Evolutionary conservation across 768 basidiomycete genomes (phyloP).

Genomic region (Cubamyces sp.): DNA sequence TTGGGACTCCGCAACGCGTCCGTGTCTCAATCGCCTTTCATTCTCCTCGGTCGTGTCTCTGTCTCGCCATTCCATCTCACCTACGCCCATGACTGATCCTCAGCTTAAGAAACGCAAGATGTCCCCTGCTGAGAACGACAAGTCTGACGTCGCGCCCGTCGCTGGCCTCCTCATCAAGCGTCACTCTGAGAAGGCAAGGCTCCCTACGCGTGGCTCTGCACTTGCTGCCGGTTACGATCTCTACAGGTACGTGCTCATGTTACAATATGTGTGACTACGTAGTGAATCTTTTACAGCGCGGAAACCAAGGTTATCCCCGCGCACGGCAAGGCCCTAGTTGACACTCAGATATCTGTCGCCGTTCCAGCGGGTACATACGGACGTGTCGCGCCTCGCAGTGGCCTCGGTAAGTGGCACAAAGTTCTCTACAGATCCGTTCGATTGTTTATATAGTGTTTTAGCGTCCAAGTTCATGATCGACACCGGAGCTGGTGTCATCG

Average conservation of each 20-base stretch:
- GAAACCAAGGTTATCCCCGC: conserved; percentile 86
- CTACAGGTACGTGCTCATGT: conserved; percentile 65
- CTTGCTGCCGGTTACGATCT: conserved; percentile 95
- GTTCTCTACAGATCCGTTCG: neutral
- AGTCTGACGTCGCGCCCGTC: conserved; percentile 41
- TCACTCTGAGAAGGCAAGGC: conserved; percentile 76
- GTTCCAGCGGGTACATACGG: conserved; percentile 95
- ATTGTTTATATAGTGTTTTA: conserved; percentile 36
- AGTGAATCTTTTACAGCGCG: conserved; percentile 54
- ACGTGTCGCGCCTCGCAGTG: conserved; percentile 93
- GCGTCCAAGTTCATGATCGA: conserved; percentile 98
- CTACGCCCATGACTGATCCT: conserved; percentile 24
- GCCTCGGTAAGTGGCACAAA: conserved; percentile 68
- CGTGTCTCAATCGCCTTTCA: conserved; percentile 24
- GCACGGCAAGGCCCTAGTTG: conserved; percentile 87
- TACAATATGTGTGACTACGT: too few relatives aligned
- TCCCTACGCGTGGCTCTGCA: conserved; percentile 86
- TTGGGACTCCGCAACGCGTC: conserved; percentile 36
- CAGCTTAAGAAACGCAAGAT: conserved; percentile 63
- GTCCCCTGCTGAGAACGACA: conserved; percentile 42
- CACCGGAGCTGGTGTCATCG: conserved; percentile 96
- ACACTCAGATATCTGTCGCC: conserved; percentile 91
- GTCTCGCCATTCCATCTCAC: conserved; percentile 4
- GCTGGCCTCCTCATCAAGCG: conserved; percentile 79
- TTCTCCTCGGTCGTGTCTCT: conserved; percentile 8